phyloP scores from a whole-genome alignment of 768 basidiomycete species.

The Phallus indusiatus region DNA sequence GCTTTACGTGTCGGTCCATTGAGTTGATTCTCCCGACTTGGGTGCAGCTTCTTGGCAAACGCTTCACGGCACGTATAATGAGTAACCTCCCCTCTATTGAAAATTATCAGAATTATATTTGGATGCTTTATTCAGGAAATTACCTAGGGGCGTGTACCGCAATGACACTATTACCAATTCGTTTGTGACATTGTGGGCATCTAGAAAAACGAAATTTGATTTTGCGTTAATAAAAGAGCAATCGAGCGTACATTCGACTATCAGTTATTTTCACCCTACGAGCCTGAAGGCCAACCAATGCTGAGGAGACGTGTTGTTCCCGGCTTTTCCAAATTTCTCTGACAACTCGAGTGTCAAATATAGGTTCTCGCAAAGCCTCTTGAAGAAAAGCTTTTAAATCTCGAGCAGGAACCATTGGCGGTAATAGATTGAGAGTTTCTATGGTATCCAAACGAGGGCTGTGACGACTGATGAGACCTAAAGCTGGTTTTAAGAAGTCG shows the following conservation, averaged over 20 bases:
- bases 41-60: slow-evolving; percentile 38
- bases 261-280: slow-evolving; percentile 85
- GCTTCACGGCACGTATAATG: slow-evolving; percentile 92
- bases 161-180: slow-evolving; percentile 87
- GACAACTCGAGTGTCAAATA: slow-evolving; percentile 62
- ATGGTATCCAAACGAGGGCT: slow-evolving; percentile 72
- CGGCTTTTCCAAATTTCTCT: slow-evolving; percentile 65
- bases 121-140: slow-evolving; percentile 16
- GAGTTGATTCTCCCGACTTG: background rate
- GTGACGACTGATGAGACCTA: slow-evolving; percentile 82
- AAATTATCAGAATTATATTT: background rate
- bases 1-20: background rate
- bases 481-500: slow-evolving; percentile 63
- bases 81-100: slow-evolving; percentile 80
- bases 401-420: slow-evolving; percentile 78
- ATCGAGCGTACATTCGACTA: slow-evolving; percentile 69
- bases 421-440: slow-evolving; percentile 77
- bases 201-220: slow-evolving; percentile 30
- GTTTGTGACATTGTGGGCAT: slow-evolving; percentile 93
- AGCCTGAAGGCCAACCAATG: slow-evolving; percentile 66
- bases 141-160: slow-evolving; percentile 86
- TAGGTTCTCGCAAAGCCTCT: slow-evolving; percentile 54
- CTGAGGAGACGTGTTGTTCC: slow-evolving; percentile 65
- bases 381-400: slow-evolving; percentile 73
- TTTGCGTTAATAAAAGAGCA: slow-evolving; percentile 4